Evolutionary conservation across 345 rosid species (phyloP), one percentile per base, ranked within the genome.

Genomic region (Salix caprea): DNA sequence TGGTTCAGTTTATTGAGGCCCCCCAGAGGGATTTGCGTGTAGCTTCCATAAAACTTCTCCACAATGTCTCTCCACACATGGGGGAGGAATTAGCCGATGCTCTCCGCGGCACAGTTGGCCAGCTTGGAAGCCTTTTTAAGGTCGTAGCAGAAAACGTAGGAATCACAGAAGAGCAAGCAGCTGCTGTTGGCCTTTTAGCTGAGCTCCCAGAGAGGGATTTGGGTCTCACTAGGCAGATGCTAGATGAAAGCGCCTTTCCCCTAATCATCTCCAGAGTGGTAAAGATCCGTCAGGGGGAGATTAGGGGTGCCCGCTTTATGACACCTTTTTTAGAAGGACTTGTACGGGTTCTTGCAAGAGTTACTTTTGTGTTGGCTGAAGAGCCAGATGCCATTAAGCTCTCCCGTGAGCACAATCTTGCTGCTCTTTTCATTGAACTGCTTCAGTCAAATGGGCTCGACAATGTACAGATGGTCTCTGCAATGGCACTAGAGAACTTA

Each of bases 141-240:
- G 87, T 93, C 70, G 84, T 92, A 78, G 82, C 93, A 1, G 99
- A 91, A 80, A 87, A 90, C 67, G 85, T 87, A 23, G 92, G 80
- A 69, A 91, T 93, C 71, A 86, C 91, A 4, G 97, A 96, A 77
- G 99, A 93, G 85, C 99, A 96, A 83, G 91, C 98, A 60, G 93
- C 85, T 62, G 97, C 98, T 65, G 91, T 91, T 72, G 91, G 98
- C 72, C 94, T 96, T 76, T 82, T 96, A 82, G 96, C 98, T 76
- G 97, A 89, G 80, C 96, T 96, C n/a, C 99, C 99, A 12, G 98
- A 91, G 86, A 85, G 88, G 79, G 99, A 93, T 90, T 81, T 90
- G 87, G 92, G 90, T 65, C 88, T 96, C 71, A 91, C 99, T 9
- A 79, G 91, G 79, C 94, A 90, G 86, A 89, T 96, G 94, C 88